Percentiles rank a stretch among this genome's conserved stretches.
These are phyloP conservation scores for Fusarium continuum DNA, from an alignment of 2,329 filamentous ascomycete species.

Conservation along the genomic window DNA sequence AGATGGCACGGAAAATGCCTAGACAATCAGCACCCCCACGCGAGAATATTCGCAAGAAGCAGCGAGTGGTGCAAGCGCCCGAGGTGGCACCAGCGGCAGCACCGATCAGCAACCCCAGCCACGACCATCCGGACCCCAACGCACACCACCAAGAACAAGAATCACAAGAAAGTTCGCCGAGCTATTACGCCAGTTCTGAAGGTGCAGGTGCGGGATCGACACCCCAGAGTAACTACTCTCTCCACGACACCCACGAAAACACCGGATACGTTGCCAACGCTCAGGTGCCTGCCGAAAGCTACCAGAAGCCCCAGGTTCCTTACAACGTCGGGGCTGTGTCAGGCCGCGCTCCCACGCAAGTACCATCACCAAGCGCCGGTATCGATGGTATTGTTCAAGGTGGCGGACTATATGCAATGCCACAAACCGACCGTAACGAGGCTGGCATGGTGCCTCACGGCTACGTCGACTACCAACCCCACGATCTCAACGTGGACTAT, in stretches of 20 bases:
- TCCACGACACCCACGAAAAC: constrained; percentile 13
- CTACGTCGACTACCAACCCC: constrained; percentile 21
- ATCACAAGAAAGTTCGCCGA: constrained; percentile 30
- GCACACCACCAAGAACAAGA: constrained; percentile 1
- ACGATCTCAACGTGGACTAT: constrained; percentile 18
- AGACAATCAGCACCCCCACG: constrained; percentile 33
- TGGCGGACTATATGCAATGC: constrained; percentile 13
- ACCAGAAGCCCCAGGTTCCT: background rate
- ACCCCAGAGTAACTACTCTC: constrained; percentile 25
- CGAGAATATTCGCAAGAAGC: constrained; percentile 21
- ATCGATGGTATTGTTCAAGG: constrained; percentile 26
- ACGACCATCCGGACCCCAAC: constrained; percentile 10
- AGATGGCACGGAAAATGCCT: constrained; percentile 45
- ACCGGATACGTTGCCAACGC: background rate
- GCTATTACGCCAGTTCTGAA: constrained; percentile 15
- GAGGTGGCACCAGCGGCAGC: background rate
- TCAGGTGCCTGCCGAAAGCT: background rate
- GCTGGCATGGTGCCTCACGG: constrained; percentile 13
- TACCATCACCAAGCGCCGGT: constrained; percentile 26
- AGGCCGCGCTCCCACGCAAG: background rate
- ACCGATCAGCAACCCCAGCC: background rate
- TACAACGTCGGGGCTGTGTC: background rate
- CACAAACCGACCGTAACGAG: constrained; percentile 3
- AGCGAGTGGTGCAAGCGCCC: constrained; percentile 2
- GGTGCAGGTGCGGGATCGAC: constrained; percentile 24